phyloP scores from a whole-genome alignment of 2,329 filamentous ascomycete genomes.

The Alternaria hordeiaustralica region DNA sequence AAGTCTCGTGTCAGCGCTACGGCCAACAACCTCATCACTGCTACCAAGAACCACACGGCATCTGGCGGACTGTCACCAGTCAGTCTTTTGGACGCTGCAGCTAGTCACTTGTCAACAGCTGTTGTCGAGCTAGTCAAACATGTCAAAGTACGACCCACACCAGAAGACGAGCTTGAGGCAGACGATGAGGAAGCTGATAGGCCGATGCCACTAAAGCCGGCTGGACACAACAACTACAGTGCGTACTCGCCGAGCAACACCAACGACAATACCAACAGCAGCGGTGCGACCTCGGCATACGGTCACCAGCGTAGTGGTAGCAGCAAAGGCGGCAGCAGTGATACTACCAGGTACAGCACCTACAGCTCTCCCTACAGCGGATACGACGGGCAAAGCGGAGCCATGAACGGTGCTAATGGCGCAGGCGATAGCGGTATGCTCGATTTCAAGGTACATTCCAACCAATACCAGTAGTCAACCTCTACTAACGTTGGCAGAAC shows the following conservation, averaged over 20 bases:
- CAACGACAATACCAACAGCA: constrained; percentile 25
- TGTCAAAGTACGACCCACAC: constrained; percentile 82
- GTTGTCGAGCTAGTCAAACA: constrained; percentile 83
- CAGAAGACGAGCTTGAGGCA: constrained; percentile 76
- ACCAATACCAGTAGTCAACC: constrained; percentile 7
- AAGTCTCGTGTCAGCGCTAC: constrained; percentile 87
- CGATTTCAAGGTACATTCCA: constrained; percentile 64
- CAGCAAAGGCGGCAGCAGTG: constrained; percentile 47
- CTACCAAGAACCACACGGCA: constrained; percentile 86
- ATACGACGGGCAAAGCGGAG: constrained; percentile 43
- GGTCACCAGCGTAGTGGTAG: constrained; percentile 38
- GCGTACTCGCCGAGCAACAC: constrained; percentile 28
- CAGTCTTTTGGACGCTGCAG: constrained; percentile 91
- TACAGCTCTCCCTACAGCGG: constrained; percentile 48
- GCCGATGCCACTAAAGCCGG: constrained; percentile 45
- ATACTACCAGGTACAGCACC: constrained; percentile 43
- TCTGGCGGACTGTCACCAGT: constrained; percentile 87
- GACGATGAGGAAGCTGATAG: constrained; percentile 61
- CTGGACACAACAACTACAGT: constrained; percentile 26
- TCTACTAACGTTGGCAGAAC: constrained; percentile 56
- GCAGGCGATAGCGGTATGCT: constrained; percentile 53
- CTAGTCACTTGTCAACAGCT: constrained; percentile 84
- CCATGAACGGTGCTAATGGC: constrained; percentile 29
- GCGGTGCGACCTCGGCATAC: constrained; percentile 12
- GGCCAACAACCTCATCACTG: constrained; percentile 94